phyloP scores from a whole-genome alignment of 805 yeast species.

The Osmozyma mogii region DNA sequence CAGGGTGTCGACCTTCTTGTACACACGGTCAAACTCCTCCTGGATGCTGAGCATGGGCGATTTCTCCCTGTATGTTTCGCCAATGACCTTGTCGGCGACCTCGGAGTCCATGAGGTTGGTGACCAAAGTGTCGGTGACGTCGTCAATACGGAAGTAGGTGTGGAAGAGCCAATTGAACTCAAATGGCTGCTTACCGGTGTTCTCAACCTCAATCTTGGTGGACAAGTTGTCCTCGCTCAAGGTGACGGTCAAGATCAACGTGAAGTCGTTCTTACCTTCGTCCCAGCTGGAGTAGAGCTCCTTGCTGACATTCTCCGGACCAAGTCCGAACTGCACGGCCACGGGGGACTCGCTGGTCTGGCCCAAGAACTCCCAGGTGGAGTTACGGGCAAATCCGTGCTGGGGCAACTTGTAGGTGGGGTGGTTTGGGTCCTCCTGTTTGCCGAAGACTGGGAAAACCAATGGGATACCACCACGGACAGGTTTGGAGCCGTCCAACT shows the following conservation, averaged over 20 bases:
- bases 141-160: slow-evolving; percentile 71
- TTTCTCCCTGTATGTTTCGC: slow-evolving; percentile 55
- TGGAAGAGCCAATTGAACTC: slow-evolving; percentile 95
- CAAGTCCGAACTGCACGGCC: slow-evolving; percentile 82
- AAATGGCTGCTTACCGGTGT: slow-evolving; percentile 56
- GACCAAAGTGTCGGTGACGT: slow-evolving; percentile 70
- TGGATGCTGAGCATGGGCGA: slow-evolving; percentile 67
- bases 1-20: slow-evolving; percentile 48
- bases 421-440: slow-evolving; percentile 38
- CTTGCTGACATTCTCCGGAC: slow-evolving; percentile 71
- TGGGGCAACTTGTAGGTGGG: slow-evolving; percentile 75
- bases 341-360: slow-evolving; percentile 57
- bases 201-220: slow-evolving; percentile 70
- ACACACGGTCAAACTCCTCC: slow-evolving; percentile 82
- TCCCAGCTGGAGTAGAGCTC: slow-evolving; percentile 56
- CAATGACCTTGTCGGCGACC: slow-evolving; percentile 70
- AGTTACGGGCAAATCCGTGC: slow-evolving; percentile 92
- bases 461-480: slow-evolving; percentile 97
- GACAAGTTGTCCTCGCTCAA: slow-evolving; percentile 44
- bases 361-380: slow-evolving; percentile 91
- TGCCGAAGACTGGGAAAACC: slow-evolving; percentile 93
- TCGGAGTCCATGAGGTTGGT: slow-evolving; percentile 67
- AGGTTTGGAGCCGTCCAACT: slow-evolving; percentile 85
- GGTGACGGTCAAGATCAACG: slow-evolving; percentile 65
- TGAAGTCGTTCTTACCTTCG: slow-evolving; percentile 53